phyloP scores from a whole-genome alignment of 1,139 yeast genomes.

The Pichia sp. region DNA sequence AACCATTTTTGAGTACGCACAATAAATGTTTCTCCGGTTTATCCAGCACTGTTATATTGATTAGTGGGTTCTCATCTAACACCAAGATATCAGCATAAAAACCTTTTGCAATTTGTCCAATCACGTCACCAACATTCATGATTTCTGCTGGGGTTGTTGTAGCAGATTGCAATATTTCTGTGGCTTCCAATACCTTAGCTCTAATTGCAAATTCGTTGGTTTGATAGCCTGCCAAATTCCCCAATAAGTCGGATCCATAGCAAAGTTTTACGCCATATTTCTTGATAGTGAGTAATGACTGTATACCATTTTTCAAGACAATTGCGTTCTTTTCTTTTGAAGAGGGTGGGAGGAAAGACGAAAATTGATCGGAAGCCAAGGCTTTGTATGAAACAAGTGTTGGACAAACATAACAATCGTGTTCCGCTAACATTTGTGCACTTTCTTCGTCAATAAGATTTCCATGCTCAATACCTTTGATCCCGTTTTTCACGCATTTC shows the following conservation, averaged over 20 bases:
- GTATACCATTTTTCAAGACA: conserved; percentile 27
- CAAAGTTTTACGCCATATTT: conserved; percentile 26
- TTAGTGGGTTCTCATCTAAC: conserved; percentile 27
- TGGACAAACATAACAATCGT: conserved; percentile 29
- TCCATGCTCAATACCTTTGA: conserved; percentile 32
- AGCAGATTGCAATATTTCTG: conserved; percentile 28
- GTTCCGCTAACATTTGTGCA: conserved; percentile 27
- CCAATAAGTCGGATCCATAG: no score
- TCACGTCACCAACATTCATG: conserved; percentile 20
- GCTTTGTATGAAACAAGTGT: conserved; percentile 31
- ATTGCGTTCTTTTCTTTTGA: conserved; percentile 24
- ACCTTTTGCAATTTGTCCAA: conserved; percentile 29
- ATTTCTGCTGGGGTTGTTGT: conserved; percentile 30
- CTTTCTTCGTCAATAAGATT: conserved; percentile 29
- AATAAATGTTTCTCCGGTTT: conserved; percentile 27
- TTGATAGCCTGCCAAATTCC: no score
- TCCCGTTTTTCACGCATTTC: conserved; percentile 28
- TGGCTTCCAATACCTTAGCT: conserved; percentile 24
- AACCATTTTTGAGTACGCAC: conserved; percentile 29
- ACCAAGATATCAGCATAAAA: conserved; percentile 28
- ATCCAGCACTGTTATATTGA: conserved; percentile 26
- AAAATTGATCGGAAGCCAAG: conserved; percentile 30
- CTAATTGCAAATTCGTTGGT: no score
- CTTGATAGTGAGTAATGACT: conserved; percentile 25
- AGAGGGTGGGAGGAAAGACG: conserved; percentile 22